Evolutionary conservation across 352 stramenopile genomes (phyloP).

Genomic region (Globisporangium solare): DNA sequence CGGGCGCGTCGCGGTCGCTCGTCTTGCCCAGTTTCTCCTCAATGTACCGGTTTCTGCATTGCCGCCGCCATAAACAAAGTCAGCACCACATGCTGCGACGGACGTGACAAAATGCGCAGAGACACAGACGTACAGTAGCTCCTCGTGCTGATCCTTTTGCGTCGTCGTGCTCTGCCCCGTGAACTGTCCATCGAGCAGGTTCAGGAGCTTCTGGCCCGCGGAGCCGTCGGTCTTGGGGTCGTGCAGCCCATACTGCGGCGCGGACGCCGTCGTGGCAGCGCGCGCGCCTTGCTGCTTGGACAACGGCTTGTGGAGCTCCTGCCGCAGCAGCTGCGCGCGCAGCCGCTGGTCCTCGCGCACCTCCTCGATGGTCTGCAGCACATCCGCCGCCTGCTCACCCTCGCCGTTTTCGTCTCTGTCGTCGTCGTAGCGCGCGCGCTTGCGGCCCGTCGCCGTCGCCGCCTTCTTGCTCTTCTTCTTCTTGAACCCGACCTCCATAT

Average conservation of each 20-base stretch:
- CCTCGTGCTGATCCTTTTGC: slow-evolving; percentile 67
- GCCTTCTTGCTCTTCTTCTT: slow-evolving; percentile 53
- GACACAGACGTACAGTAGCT: slow-evolving; percentile 45
- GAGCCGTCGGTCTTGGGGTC: slow-evolving; percentile 72
- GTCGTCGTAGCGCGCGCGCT: slow-evolving; percentile 32
- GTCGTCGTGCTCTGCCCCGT: slow-evolving; percentile 61
- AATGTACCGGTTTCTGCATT: slow-evolving; percentile 72
- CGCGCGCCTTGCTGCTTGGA: slow-evolving; percentile 4
- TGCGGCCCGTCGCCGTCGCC: slow-evolving; percentile 16
- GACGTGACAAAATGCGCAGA: too few relatives aligned
- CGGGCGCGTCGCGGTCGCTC: slow-evolving; percentile 10
- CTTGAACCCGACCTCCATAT: slow-evolving; percentile 51
- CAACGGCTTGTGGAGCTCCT: slow-evolving; percentile 28
- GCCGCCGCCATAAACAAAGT: neutral
- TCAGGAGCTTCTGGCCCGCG: slow-evolving; percentile 64
- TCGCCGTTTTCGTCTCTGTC: slow-evolving; percentile 14
- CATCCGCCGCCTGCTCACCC: slow-evolving; percentile 22
- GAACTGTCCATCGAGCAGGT: slow-evolving; percentile 76
- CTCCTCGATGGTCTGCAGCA: slow-evolving; percentile 56
- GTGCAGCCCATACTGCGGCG: slow-evolving; percentile 52
- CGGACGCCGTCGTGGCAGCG: neutral
- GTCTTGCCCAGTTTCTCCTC: slow-evolving; percentile 66
- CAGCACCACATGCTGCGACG: too few relatives aligned
- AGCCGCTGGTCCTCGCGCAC: slow-evolving; percentile 67
- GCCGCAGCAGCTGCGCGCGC: slow-evolving; percentile 35